Base-by-base conservation (phyloP, 2,329 filamentous ascomycete genomes). In the Fusarium denticulatum region DNA sequence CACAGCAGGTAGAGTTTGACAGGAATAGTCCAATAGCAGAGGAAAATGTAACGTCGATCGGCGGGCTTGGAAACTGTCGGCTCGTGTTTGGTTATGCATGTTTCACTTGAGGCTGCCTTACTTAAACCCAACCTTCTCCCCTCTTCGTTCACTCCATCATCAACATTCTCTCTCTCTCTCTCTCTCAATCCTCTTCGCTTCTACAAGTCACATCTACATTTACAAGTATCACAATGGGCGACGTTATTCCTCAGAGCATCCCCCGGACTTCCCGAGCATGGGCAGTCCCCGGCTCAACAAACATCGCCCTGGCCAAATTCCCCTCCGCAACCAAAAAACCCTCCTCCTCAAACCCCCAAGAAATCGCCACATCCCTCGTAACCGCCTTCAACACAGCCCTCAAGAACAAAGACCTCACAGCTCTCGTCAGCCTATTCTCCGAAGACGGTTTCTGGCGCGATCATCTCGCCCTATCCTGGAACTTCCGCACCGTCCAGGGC, bases 401-500 rank as follows among this genome's bases (percentile, higher is more conserved):
- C 2, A 62, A 73, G 9, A 77, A 72, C 16, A 76, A 81, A 6
- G 81, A 88, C 58, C 76, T 82, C 46, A 42, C 71, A 5, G 74
- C 76, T 4, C 46, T 86, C 1, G 75, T 83, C 0, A 60, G 73
- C 7, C 58, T 76, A 34, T 78, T 78, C 46, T 52, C 82, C 6
- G 72, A 81, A 2, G 81, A 86, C 26, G 85, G 87, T 62, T 89
- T 85, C 79, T 91, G 88, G 89, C 85, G 89, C 14, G 89, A 91
- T 73, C 87, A 90, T 47, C 81, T 91, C 1, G 86, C 85, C 26
- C 77, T 91, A 3, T 85, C 87, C 1, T 91, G 88, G 89, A 85
- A 87, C 45, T 86, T 89, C 50, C 86, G 84, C 62, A 89, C 87
- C 5, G 76, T 88, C 2, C 82, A 87, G n/a, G 84, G 85, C 0